Evolutionary conservation across 2,329 filamentous ascomycete genomes (phyloP).

Genomic region (Colletotrichum sp.): DNA sequence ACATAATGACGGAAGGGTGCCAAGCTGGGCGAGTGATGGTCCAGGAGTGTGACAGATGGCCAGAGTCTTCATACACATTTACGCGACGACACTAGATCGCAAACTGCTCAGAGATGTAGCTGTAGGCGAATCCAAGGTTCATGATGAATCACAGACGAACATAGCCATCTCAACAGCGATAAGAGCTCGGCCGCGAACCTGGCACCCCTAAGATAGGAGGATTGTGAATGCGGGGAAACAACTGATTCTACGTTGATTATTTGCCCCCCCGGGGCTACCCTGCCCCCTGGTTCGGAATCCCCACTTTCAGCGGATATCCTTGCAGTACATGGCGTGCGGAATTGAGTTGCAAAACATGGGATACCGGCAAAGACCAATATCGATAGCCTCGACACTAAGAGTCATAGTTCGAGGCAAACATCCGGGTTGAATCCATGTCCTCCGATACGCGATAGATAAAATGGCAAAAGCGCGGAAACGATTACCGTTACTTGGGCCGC

Average conservation of each 20-base stretch:
- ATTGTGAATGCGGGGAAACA: not conserved
- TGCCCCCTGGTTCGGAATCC: not conserved
- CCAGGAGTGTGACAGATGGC: not conserved
- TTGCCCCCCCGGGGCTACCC: not conserved
- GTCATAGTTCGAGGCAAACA: not conserved
- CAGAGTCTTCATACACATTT: not conserved
- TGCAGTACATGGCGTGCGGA: not conserved
- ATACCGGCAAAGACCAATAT: not conserved
- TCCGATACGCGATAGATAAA: not conserved
- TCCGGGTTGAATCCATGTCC: not conserved
- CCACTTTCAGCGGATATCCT: not conserved
- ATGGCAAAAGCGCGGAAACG: not conserved
- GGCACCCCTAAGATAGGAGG: fast-evolving
- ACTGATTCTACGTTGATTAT: not conserved
- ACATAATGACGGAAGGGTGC: not conserved
- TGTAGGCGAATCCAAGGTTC: not conserved
- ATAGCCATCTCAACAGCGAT: not conserved
- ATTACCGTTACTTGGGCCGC: not conserved
- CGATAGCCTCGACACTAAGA: not conserved
- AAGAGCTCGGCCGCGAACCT: not conserved
- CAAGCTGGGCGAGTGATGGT: not conserved
- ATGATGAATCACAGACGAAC: not conserved
- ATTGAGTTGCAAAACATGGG: not conserved
- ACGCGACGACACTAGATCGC: not conserved
- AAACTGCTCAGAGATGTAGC: not conserved